Evolutionary conservation across 2,329 filamentous ascomycete species (phyloP).

Genomic region (Aspergillus sp.): DNA sequence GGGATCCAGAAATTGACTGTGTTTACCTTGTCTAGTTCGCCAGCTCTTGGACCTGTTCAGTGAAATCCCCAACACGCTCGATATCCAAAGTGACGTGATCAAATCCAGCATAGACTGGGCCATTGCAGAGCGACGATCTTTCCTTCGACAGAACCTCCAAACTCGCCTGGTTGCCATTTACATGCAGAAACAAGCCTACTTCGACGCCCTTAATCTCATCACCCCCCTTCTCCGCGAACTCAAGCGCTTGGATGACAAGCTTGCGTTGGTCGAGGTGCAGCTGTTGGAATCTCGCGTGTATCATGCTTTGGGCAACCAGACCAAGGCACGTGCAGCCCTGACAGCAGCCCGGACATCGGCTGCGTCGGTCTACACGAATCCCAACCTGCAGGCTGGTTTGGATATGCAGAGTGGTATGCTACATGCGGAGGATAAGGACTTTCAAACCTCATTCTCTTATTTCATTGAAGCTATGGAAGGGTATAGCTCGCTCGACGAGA

Average conservation of each 20-base stretch:
- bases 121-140: constrained; percentile 84
- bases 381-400: constrained; percentile 86
- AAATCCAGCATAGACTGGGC: constrained; percentile 99
- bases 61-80: constrained; percentile 86
- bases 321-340: constrained; percentile 89
- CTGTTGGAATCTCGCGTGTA: constrained; percentile 95
- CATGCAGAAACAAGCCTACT: constrained; percentile 97
- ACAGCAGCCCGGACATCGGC: constrained; percentile 92
- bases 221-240: constrained; percentile 93
- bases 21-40: constrained; percentile 57
- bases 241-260: constrained; percentile 96
- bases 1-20: not conserved
- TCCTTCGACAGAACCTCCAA: constrained; percentile 96
- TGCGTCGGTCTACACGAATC: constrained; percentile 94
- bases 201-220: constrained; percentile 93
- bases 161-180: constrained; percentile 87
- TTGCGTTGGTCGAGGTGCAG: constrained; percentile 95
- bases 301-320: constrained; percentile 91
- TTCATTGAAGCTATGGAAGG: constrained; percentile 98
- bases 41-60: constrained; percentile 94
- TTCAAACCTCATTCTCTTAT: constrained; percentile 97
- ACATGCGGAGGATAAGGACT: constrained; percentile 96
- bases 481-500: constrained; percentile 87
- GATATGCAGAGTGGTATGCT: constrained; percentile 99
- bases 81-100: constrained; percentile 89